These are phyloP conservation scores for Pyrrhoderma noxium DNA, from an alignment of 1,284 basidiomycete species.

Conservation along the genomic window DNA sequence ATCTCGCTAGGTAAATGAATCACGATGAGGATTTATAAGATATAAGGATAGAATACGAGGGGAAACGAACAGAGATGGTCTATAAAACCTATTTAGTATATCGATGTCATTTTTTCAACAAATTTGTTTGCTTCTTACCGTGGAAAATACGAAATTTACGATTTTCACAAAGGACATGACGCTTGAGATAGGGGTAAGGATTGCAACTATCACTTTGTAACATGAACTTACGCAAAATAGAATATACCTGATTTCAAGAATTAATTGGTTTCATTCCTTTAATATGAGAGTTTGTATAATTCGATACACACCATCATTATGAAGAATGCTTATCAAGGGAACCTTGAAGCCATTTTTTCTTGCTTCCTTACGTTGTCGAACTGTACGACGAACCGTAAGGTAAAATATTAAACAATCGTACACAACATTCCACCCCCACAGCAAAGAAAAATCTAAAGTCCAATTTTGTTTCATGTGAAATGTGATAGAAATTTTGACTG, in stretches of 20 bases:
- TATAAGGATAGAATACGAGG: too few relatives aligned
- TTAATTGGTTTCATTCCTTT: not conserved
- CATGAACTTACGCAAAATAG: slow-evolving; percentile 11
- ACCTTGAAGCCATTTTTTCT: not conserved
- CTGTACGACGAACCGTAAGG: slow-evolving; percentile 3
- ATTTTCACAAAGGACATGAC: slow-evolving; percentile 11
- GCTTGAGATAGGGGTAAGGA: not conserved
- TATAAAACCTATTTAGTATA: too few relatives aligned
- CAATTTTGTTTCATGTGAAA: too few relatives aligned
- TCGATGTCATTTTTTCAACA: not conserved
- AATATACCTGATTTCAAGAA: not conserved
- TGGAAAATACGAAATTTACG: slow-evolving; percentile 9
- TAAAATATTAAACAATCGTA: slow-evolving; percentile 10
- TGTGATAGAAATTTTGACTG: too few relatives aligned
- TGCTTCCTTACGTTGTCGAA: not conserved
- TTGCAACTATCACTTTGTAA: not conserved
- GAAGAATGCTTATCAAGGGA: slow-evolving; percentile 1
- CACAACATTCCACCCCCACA: slow-evolving; percentile 6
- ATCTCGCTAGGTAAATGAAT: slow-evolving; percentile 2
- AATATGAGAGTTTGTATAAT: not conserved
- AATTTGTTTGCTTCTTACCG: slow-evolving; percentile 5
- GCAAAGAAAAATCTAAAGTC: slow-evolving; percentile 3
- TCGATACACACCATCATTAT: slow-evolving; percentile 8
- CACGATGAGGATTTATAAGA: too few relatives aligned
- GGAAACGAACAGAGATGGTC: too few relatives aligned